Evolutionary conservation across 805 yeast genomes (phyloP).

Genomic region (Candida golubevii): DNA sequence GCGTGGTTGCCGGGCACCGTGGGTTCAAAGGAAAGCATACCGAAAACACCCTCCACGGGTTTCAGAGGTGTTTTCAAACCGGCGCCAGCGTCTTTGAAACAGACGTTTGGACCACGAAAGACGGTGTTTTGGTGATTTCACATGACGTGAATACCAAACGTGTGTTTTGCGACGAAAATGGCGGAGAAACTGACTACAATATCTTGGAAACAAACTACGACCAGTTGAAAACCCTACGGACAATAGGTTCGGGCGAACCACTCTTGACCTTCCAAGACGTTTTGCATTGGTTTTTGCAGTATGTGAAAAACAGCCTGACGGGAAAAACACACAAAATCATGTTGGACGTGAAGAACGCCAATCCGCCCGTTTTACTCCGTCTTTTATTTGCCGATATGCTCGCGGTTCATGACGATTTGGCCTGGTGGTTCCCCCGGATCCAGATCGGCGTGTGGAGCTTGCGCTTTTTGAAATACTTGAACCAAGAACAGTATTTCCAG

Average conservation of each 20-base stretch:
- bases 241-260: conserved; percentile 31
- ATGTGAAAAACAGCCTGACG: conserved; percentile 15
- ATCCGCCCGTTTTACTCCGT: conserved; percentile 32
- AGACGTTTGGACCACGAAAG: conserved; percentile 39
- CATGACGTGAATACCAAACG: conserved; percentile 39
- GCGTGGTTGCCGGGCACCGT: conserved; percentile 37
- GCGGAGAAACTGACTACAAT: conserved; percentile 31
- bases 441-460: conserved; percentile 42
- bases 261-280: conserved; percentile 30
- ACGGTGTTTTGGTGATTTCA: conserved; percentile 35
- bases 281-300: conserved; percentile 29
- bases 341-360: conserved; percentile 39
- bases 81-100: conserved; percentile 41
- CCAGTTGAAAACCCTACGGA: conserved; percentile 19
- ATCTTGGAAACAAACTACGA: conserved; percentile 31
- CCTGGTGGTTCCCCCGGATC: conserved; percentile 36
- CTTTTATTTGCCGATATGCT: conserved; percentile 28
- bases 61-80: conserved; percentile 30
- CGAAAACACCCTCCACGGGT: conserved; percentile 38
- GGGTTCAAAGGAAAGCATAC: conserved; percentile 39
- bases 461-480: conserved; percentile 33
- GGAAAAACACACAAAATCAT: conserved; percentile 24
- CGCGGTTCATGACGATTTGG: conserved; percentile 24
- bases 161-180: conserved; percentile 31
- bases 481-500: conserved; percentile 36